Evolutionary conservation across 208 protist species (phyloP).

Genomic region (Leishmania turanica): DNA sequence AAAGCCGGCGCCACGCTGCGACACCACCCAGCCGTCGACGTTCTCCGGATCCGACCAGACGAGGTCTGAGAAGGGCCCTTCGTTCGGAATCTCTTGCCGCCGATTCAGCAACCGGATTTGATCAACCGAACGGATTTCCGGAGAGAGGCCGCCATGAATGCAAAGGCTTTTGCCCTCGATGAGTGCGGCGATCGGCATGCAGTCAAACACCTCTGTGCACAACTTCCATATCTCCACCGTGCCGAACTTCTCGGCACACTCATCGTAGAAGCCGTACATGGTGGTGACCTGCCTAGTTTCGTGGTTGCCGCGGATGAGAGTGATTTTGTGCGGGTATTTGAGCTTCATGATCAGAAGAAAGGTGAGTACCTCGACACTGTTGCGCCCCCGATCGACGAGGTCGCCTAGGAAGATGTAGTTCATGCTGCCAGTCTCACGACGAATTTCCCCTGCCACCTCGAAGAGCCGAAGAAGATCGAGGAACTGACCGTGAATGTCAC

Average conservation of each 20-base stretch:
- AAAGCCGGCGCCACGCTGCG: constrained; percentile 85
- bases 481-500: constrained; percentile 99
- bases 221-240: constrained; percentile 97
- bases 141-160: constrained; percentile 98
- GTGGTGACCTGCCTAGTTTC: constrained; percentile 85
- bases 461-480: constrained; percentile 97
- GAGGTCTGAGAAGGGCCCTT: constrained; percentile 84
- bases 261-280: constrained; percentile 94
- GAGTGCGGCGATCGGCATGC: constrained; percentile 97
- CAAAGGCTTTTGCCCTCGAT: constrained; percentile 96
- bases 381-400: constrained; percentile 96
- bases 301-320: constrained; percentile 93
- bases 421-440: constrained; percentile 55
- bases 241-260: constrained; percentile 84
- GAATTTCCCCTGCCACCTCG: constrained; percentile 90
- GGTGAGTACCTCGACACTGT: constrained; percentile 95
- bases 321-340: constrained; percentile 82
- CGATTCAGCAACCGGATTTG: constrained; percentile 87
- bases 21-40: constrained; percentile 79
- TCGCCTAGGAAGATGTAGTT: constrained; percentile 96
- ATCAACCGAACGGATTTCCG: constrained; percentile 91
- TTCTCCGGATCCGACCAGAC: constrained; percentile 93
- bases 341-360: constrained; percentile 94
- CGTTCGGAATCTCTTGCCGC: constrained; percentile 87
- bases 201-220: constrained; percentile 99